Conservation (phyloP, 148 eudicot species). For the Rhododendron griersonianum region DNA sequence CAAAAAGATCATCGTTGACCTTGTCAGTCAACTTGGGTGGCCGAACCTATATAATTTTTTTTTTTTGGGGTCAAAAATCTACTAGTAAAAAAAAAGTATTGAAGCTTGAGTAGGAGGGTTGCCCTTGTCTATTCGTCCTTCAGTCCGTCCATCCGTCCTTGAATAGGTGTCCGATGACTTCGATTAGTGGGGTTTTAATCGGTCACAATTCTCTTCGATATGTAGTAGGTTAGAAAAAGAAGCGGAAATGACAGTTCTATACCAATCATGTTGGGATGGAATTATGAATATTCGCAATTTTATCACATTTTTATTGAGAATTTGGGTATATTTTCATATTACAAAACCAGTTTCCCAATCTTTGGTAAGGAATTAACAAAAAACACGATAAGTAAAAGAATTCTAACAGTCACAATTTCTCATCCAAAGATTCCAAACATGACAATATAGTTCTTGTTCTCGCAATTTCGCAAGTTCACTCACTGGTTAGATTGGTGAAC, state of each 20-base stretch:
- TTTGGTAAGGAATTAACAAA: background rate
- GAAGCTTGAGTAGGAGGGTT: background rate
- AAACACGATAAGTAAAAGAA: background rate
- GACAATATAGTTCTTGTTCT: background rate
- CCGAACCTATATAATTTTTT: background rate
- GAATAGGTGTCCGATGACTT: background rate
- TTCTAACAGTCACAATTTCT: background rate
- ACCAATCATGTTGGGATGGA: background rate
- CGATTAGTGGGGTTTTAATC: background rate
- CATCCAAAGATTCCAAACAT: background rate
- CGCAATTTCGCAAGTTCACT: background rate
- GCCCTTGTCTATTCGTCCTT: background rate
- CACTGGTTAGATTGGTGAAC: background rate
- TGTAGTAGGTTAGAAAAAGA: background rate
- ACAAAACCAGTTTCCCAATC: background rate
- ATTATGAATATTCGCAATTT: background rate
- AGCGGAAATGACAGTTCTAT: background rate
- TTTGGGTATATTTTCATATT: background rate
- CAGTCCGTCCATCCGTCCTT: background rate
- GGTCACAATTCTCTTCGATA: background rate
- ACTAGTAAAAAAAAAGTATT: background rate
- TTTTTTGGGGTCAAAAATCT: background rate
- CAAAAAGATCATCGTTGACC: background rate
- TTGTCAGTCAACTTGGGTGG: background rate
- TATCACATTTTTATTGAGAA: background rate